Evolutionary conservation across 345 rosid species (phyloP), one percentile per base, ranked within the genome.

Genomic region (Lepidium sativum): DNA sequence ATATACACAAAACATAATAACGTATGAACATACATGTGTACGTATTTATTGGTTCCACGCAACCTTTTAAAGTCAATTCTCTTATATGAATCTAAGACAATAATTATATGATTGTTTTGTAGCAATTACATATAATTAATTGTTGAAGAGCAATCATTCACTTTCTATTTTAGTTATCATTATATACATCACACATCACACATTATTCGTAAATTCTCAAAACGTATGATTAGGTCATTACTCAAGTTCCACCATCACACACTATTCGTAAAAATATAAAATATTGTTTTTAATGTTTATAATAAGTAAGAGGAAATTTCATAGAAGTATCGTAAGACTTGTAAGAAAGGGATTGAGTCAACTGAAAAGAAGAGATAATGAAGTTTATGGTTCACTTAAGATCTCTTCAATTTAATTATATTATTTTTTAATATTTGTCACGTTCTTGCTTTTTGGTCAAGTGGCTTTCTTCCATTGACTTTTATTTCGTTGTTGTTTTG

Each of bases 401-500:
- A 70, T 17, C 49, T 13, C 13, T 7, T 27, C 7, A 5, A 3
- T 32, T 27, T 59, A 16, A 8, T 43, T 57, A 58, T 37, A 60
- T 31, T 23, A 37, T 53, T 33, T 2, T 38, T 3, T 37, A 40
- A n/a, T 41, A 51, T 15, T 6, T 50, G 75, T 38, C 68, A 62
- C 20, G 64, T 39, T 71, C 47, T 48, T 71, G 53, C 45, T 39
- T 34, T 49, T 39, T 29, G 65, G 64, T 70, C 64, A 63, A 71
- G 60, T 71, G 70, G 60, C 51, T 32, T 71, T 55, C 63, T 43
- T 64, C 65, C 39, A 40, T 64, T 71, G 70, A 71, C 70, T 64
- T 71, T 40, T 64, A 16, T 37, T 35, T 68, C 1, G 0, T 25
- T 40, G 1, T 41, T 33, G 14, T 33, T 34, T 34, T 52, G 38